Percentiles rank a stretch among this genome's conserved stretches.
These are phyloP conservation scores for Thalassiosira livingstoniorum DNA, from an alignment of 352 stramenopile species.

Conservation along the genomic window DNA sequence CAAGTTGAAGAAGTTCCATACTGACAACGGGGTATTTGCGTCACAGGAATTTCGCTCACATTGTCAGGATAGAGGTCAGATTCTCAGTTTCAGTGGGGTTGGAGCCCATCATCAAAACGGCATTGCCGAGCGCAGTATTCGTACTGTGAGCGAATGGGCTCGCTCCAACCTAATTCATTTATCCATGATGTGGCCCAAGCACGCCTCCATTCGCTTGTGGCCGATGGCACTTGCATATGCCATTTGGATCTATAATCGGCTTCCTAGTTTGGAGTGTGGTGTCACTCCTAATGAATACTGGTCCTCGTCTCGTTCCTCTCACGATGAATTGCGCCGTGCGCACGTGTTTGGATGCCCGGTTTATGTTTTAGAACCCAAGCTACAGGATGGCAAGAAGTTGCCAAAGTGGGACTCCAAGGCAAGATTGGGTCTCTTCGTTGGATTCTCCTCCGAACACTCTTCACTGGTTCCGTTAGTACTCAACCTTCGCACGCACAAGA, in stretches of 20 bases:
- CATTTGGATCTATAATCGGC: constrained; percentile 15
- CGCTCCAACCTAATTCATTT: constrained; percentile 10
- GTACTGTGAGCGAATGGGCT: constrained; percentile 23
- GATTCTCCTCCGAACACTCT: constrained; percentile 57
- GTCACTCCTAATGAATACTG: constrained; percentile 59
- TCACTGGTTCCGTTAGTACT: constrained; percentile 29
- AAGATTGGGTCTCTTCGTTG: constrained; percentile 53
- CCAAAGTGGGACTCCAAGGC: constrained; percentile 54
- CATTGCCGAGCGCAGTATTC: constrained; percentile 50
- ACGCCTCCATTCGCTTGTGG: constrained; percentile 3
- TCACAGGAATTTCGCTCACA: not conserved
- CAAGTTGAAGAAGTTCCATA: not conserved
- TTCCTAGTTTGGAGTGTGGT: constrained; percentile 29
- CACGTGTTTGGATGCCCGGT: constrained; percentile 67
- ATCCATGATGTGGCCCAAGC: constrained; percentile 2
- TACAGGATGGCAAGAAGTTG: constrained; percentile 65
- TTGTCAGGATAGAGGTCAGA: not conserved
- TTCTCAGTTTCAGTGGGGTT: constrained; percentile 29
- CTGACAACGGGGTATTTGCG: not conserved
- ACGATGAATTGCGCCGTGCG: constrained; percentile 14
- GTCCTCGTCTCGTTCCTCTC: constrained; percentile 9
- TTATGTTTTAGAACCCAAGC: constrained; percentile 63
- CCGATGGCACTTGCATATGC: constrained; percentile 10
- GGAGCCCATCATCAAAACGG: constrained; percentile 66
- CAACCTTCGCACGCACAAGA: constrained; percentile 32